Base-by-base conservation (phyloP, 331 rosid species). In the Pyracantha coccinea region DNA sequence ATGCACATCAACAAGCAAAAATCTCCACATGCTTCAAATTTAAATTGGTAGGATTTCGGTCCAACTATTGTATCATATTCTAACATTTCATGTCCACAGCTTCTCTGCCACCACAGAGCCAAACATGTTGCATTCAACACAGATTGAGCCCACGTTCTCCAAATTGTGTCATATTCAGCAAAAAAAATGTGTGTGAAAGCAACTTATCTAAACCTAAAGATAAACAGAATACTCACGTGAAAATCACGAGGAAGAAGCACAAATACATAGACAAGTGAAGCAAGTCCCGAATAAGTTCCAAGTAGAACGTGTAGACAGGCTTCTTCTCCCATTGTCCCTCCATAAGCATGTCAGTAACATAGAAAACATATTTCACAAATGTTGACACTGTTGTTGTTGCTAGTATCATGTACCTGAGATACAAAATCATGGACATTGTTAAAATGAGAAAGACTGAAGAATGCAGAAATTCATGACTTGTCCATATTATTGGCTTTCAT, bases 251-350 rank as follows among this genome's bases (percentile, higher is more conserved):
- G 74, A 95, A 95, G 94, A 92, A 95, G 88, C 99, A 95, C 71
- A 95, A 75, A 68, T 95, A 95, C 99, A 92, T 85, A 27, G 96
- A 92, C 79, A 95, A 81, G 85, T 95, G 99, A 76, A 95, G 98
- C 83, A 95, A 85, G 93, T 95, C 99, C 72, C 96, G 89, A 17
- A 95, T 71, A 72, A 95, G 98, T 79, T 95, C 99, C 88, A 95
- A 81, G 81, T 92, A 95, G 81, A 95, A 95, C 11, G 98, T 95
- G 85, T 89, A 95, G 80, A 95, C 91, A 25, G 96, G 98, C 83
- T 92, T 95, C 82, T 28, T 92, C 87, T 95, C 99, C 98, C 99
- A 95, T 62, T 95, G 99, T 74, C 97, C 98, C 77, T 95, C 99
- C 99, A 92, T 95, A 75, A 95, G 93, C 87, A 89, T 86, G 85